Conservation (phyloP, 257 asterid genomes). For the Leonotis leonurus region DNA sequence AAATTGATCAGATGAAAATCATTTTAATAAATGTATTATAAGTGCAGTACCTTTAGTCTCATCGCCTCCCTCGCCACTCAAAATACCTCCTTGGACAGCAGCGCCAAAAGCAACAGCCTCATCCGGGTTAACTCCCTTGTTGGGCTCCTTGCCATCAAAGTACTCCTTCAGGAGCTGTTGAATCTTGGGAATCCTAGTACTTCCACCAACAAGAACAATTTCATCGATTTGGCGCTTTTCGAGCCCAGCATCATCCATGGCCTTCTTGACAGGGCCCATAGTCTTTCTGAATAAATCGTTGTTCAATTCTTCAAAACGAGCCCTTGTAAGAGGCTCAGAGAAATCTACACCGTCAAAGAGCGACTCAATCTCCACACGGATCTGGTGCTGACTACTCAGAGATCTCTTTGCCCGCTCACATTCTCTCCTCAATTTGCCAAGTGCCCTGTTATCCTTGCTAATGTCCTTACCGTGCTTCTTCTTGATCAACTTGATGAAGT, state of each 20-base stretch:
- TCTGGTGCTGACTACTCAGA: slow-evolving; percentile 94
- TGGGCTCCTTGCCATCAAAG: slow-evolving; percentile 92
- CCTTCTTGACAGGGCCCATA: slow-evolving; percentile 98
- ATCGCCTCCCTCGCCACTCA: slow-evolving; percentile 97
- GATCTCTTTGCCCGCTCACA: slow-evolving; percentile 93
- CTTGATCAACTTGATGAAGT: slow-evolving; percentile 92
- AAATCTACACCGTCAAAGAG: slow-evolving; percentile 86
- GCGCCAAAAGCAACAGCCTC: slow-evolving; percentile 99
- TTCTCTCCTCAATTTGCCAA: slow-evolving; percentile 93
- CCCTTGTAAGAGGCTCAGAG: slow-evolving; percentile 96
- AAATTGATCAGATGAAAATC: too few relatives aligned
- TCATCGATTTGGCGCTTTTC: slow-evolving; percentile 80
- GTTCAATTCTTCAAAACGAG: slow-evolving; percentile 93
- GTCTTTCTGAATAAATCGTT: slow-evolving; percentile 89
- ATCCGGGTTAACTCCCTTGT: slow-evolving; percentile 94
- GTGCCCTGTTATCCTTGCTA: slow-evolving; percentile 93
- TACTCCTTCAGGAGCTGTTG: slow-evolving; percentile 84
- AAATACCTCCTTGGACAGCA: slow-evolving; percentile 91
- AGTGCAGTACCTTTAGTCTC: slow-evolving; percentile 71
- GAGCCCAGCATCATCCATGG: slow-evolving; percentile 92
- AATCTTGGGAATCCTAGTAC: slow-evolving; percentile 92
- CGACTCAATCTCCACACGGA: slow-evolving; percentile 94
- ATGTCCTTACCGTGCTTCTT: slow-evolving; percentile 95
- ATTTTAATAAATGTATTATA: background rate
- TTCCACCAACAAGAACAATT: slow-evolving; percentile 97